These are phyloP conservation scores for Boletus patriciae DNA, from an alignment of 768 basidiomycete species.

Conservation along the genomic window DNA sequence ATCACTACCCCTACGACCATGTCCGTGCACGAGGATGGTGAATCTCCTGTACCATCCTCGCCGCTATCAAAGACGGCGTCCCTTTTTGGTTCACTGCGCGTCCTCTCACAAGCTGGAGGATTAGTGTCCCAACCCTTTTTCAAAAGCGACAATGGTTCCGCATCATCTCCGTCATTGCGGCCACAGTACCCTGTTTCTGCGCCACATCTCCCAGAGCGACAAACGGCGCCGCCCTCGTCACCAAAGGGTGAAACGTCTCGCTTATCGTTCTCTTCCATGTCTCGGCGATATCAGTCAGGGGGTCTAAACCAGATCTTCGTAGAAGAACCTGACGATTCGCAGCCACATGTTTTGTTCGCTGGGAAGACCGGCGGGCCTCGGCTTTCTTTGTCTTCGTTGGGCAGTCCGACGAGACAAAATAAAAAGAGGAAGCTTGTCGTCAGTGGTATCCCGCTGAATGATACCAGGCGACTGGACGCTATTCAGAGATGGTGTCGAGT, in stretches of 20 bases:
- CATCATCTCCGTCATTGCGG: conserved; percentile 38
- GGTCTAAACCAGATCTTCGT: conserved; percentile 23
- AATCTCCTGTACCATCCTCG: conserved; percentile 41
- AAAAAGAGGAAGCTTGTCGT: conserved; percentile 68
- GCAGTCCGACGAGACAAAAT: conserved; percentile 38
- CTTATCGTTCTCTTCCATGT: conserved; percentile 31
- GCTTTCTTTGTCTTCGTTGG: conserved; percentile 36
- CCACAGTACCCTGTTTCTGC: conserved; percentile 39
- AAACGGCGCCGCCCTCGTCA: conserved; percentile 30
- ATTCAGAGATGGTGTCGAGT: conserved; percentile 79
- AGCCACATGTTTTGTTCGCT: conserved; percentile 31
- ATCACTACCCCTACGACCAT: conserved; percentile 39
- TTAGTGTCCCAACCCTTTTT: conserved; percentile 36
- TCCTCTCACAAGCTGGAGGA: conserved; percentile 27
- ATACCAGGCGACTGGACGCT: conserved; percentile 63
- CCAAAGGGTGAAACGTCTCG: conserved; percentile 33
- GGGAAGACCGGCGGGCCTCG: conserved; percentile 25
- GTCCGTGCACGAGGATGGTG: conserved; percentile 41
- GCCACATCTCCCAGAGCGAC: conserved; percentile 41
- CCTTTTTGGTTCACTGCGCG: conserved; percentile 36
- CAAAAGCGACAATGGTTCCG: conserved; percentile 26
- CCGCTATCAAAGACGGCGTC: conserved; percentile 33
- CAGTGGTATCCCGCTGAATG: conserved; percentile 63
- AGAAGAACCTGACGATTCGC: conserved; percentile 30
- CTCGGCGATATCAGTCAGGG: conserved; percentile 14